Base-by-base conservation (phyloP, 805 yeast species). In the Candida railenensis region DNA sequence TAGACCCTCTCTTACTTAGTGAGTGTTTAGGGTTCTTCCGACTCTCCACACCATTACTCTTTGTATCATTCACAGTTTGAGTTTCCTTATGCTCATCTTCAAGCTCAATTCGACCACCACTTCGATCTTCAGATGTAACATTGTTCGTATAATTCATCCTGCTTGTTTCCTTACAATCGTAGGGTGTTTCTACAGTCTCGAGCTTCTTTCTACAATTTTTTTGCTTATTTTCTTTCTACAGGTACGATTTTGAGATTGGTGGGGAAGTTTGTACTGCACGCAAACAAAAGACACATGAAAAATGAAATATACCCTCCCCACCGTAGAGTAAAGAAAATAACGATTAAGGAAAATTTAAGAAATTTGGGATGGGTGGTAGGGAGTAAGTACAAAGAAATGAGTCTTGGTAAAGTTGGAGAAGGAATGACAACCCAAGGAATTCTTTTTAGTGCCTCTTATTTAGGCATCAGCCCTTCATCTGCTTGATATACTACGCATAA, bases 1-100 rank as follows among this genome's bases (percentile, higher is more conserved):
- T 36, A 4, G 39, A 36, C 21, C 39, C 39, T 18, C 39, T 16
- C 12, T 36, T 36, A 12, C 39, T 20, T 36, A 36, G 39, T 14
- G 39, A 36, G 22, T 36, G 39, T 14, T 19, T 36, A 11, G 30
- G 5, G 30, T 11, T 25, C 30, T 25, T 25, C 30, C 5, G 30
- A 11, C 30, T 25, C 11, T 25, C n/a, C n/a, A n/a, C n/a, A n/a
- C n/a, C n/a, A n/a, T n/a, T n/a, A n/a, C n/a, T n/a, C n/a, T n/a
- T n/a, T n/a, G n/a, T n/a, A n/a, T n/a, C n/a, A n/a, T n/a, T n/a
- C n/a, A n/a, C n/a, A n/a, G n/a, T n/a, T n/a, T n/a, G n/a, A n/a
- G n/a, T n/a, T n/a, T n/a, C n/a, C n/a, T n/a, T n/a, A n/a, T n/a
- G n/a, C 30, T 25, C 30, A 5, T 25, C 30, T 11, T 25, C 30